Base-by-base conservation (phyloP, 148 eudicot genomes). In the Spergularia bocconei region DNA sequence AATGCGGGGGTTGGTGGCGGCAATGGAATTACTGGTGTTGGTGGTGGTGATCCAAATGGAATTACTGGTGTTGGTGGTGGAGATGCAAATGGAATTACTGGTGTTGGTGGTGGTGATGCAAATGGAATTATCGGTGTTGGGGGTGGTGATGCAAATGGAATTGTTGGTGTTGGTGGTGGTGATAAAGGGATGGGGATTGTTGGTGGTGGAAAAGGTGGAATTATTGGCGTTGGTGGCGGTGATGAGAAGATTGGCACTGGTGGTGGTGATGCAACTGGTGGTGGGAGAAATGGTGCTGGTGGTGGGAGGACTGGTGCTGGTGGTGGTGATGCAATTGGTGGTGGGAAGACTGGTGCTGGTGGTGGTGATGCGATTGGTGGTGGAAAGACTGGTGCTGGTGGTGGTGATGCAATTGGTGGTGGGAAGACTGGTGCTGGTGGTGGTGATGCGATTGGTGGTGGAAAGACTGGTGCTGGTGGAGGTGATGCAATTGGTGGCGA, bases 191-290 rank as follows among this genome's bases (percentile, higher is more conserved):
- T 68, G n/a, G 64, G 53, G 12, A 57, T 63, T 53, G 71, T 74
- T 13, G 70, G 33, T 16, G 82, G 74, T 13, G 63, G 15, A 6
- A 9, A 9, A 53, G 11, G 12, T 29, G 36, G 36, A 29, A 29
- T 29, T 29, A 29, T 1, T 29, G 36, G 36, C 3, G 47, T 13
- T 68, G 71, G 72, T 0, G 65, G 41, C 1, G 78, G 77, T 62
- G 75, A 4, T 7, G 75, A 55, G 9, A 70, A 6, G 0, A 39
- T 17, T 25, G 79, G 75, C 44, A 75, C 23, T 14, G 75, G 78
- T 38, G 82, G 78, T 2, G 80, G 75, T 41, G 78, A 55, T 13
- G 72, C 25, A 44, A 78, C 12, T 3, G 63, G 61, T 51, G 23
- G 38, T 15, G 12, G 12, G 36, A 70, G 80, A 33, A 70, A 7